Conservation (phyloP, 129 eudicot genomes). For the Pittosporum tobira region DNA sequence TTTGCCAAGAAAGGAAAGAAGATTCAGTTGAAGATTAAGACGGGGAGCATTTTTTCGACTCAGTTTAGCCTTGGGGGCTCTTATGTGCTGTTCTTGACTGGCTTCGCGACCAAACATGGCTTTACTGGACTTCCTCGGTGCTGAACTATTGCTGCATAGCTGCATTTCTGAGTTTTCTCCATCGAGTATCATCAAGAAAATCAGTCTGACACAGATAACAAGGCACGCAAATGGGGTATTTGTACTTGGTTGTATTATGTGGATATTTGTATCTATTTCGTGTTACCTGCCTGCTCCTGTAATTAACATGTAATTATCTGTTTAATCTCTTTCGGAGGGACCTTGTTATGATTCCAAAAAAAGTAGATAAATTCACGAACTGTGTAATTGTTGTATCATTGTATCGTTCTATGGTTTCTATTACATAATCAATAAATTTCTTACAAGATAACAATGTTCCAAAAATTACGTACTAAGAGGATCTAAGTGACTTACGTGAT, state of each 20-base stretch:
- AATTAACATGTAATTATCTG: neutral
- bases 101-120: constrained; percentile 52
- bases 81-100: constrained; percentile 50
- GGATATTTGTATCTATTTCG: constrained; percentile 2
- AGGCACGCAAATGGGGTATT: neutral
- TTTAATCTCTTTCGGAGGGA: no score
- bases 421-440: no score
- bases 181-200: neutral
- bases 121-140: constrained; percentile 36
- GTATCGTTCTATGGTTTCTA: no score
- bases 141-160: neutral
- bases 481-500: no score
- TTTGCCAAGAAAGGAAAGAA: constrained; percentile 24
- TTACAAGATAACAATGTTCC: no score
- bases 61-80: constrained; percentile 48
- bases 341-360: no score
- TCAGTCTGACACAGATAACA: neutral
- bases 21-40: constrained; percentile 23
- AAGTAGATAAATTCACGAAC: no score
- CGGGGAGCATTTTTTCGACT: constrained; percentile 28
- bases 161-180: neutral
- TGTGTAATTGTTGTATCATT: no score
- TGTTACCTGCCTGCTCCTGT: neutral
- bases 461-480: no score
- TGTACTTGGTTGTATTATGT: neutral